A percentile compares a stretch with the other conserved stretches of the same genome.
Evolutionary conservation across 208 protist species (phyloP).

Genomic region (Jaenimonas drosophilae): DNA sequence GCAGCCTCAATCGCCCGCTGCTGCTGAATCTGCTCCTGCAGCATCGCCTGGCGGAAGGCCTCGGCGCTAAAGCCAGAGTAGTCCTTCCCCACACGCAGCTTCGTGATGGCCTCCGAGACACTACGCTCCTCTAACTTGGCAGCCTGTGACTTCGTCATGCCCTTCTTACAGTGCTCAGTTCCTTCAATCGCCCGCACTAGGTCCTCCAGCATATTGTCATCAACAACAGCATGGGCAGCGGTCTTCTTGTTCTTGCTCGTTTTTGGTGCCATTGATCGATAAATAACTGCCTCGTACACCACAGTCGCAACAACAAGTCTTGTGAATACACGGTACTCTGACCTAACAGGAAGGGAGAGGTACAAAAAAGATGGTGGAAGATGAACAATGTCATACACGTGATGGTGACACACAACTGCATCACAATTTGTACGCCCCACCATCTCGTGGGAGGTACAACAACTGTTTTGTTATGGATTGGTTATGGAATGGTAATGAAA

Average conservation of each 20-base stretch:
- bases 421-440: background rate
- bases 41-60: slow-evolving; percentile 20
- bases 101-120: slow-evolving; percentile 20
- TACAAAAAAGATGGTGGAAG: background rate
- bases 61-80: slow-evolving; percentile 12
- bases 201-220: slow-evolving; percentile 38
- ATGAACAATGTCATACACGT: background rate
- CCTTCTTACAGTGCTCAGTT: slow-evolving; percentile 27
- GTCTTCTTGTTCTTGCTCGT: slow-evolving; percentile 19
- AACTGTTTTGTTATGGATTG: background rate
- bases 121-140: slow-evolving; percentile 32
- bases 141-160: slow-evolving; percentile 55
- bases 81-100: slow-evolving; percentile 8
- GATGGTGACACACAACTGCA: background rate
- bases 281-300: background rate
- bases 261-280: slow-evolving; percentile 1
- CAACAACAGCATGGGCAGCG: slow-evolving; percentile 1
- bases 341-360: background rate
- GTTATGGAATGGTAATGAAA: background rate
- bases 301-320: slow-evolving; percentile 3
- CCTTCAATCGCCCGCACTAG: slow-evolving; percentile 67
- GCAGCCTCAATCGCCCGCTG: slow-evolving; percentile 29
- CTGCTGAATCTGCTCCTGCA: slow-evolving; percentile 27
- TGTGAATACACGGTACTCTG: too few relatives aligned
- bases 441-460: background rate